Evolutionary conservation across 306 rosid species (phyloP), one percentile per base, ranked within the genome.

Genomic region (Astragalus glycyphyllos): DNA sequence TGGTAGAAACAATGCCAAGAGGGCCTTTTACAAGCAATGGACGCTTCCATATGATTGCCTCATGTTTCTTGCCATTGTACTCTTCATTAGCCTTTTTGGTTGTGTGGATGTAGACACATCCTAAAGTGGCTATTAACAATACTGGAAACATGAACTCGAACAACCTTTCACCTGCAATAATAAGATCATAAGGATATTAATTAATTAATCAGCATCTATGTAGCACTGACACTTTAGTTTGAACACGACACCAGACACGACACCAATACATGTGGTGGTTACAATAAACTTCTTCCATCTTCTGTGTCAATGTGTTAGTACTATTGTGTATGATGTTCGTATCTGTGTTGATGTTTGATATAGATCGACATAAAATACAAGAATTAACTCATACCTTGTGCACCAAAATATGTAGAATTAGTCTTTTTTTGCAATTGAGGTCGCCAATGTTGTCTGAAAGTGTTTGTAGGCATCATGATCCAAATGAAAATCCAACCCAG

Each of bases 1-100:
- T 76, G 53, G 71, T 62, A 0, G 97, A 86, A 31, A 90, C 98
- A 48, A 92, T 88, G n/a, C 98, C 97, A 0, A 90, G 88, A 20
- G 98, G 98, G 10, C 98, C 96, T 79, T 79, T 90, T 0, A 85
- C 82, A 0, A 88, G 12, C 72, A 83, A 42, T 16, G 91, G 86
- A 11, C 78, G 79, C 53, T 81, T 86, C 91, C 91, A 90, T 57
- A 44, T 7, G 3, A 40, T 34, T 34, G 65, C 46, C 9, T 53
- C 58, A 6, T 8, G 8, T 8, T 68, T 34, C 51, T 54, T 42
- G 17, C n/a, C 59, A 8, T 54, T 68, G 65, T 10, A 8, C 8
- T 10, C 5, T 11, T 58, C 58, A 48, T 79, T 31, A 77, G 66
- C 5, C 11, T 74, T 69, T 69, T 61, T 80, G 49, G 79, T 77